Base-by-base conservation (phyloP, 2,329 filamentous ascomycete species). In the Metarhizium robertsii region DNA sequence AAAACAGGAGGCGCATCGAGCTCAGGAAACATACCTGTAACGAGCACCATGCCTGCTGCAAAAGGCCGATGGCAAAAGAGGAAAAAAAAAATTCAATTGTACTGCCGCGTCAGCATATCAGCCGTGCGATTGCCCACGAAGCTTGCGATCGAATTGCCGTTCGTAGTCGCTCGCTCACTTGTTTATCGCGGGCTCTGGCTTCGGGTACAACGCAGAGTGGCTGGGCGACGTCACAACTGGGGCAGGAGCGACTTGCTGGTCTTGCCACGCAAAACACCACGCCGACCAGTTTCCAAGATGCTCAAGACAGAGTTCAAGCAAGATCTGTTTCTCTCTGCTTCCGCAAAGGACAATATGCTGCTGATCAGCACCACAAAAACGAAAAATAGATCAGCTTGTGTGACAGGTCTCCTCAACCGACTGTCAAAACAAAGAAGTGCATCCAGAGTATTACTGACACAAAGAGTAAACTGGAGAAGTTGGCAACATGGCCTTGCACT, bases 141-240 rank as follows among this genome's bases (percentile, higher is more conserved):
- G 34, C 30, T 49, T 36, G 43, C 43, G 18, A 46, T 18, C 36
- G 29, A n/a, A 25, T 11, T 8, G 38, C 38, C 29, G 25, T 50
- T 36, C 47, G 46, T 38, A 6, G 18, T 42, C 43, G 42, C 29
- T 51, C 30, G 25, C 38, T 32, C n/a, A 6, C 25, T 42, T 55
- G 14, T 47, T 49, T n/a, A 52, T 52, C 42, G 36, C 47, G 36
- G 43, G 50, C 50, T 49, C 43, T 46, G n/a, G 43, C n/a, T 25
- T 46, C 43, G 43, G 43, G 43, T 46, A 18, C n/a, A 46, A 29
- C 20, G 45, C 25, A 48, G 36, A n/a, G 43, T 42, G 18, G 50
- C 43, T 18, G 50, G 45, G 51, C 54, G 54, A 50, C 30, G 50
- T 53, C 45, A 53, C 54, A 36, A 30, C 14, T 32, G 50, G 42